Evolutionary conservation across 2,329 filamentous ascomycete genomes (phyloP).

Genomic region (Fusarium ambrosium): DNA sequence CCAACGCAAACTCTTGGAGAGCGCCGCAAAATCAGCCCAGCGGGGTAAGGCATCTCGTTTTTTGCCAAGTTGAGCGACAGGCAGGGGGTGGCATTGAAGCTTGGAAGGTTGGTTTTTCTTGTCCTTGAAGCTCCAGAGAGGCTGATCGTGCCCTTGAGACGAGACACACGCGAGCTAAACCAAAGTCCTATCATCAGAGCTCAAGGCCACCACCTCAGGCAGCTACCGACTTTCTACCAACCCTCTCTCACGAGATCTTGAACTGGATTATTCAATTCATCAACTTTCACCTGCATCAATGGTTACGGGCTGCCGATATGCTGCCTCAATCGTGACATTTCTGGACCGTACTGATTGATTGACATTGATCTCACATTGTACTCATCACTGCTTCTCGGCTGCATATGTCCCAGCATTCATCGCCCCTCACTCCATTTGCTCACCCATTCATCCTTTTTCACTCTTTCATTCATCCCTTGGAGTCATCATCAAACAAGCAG

Average conservation of each 20-base stretch:
- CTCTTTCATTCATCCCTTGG: not conserved
- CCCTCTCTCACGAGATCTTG: not conserved
- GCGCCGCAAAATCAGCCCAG: constrained; percentile 1
- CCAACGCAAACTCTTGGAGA: not conserved
- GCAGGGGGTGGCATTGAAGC: not conserved
- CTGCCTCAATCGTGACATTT: not conserved
- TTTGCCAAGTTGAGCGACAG: not conserved
- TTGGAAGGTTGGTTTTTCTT: not conserved
- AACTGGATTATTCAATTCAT: not conserved
- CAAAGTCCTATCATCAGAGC: not conserved
- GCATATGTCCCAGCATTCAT: not conserved
- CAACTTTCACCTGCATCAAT: not conserved
- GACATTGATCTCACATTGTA: not conserved
- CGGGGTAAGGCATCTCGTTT: not conserved
- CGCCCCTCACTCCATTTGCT: not conserved
- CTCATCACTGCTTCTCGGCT: not conserved
- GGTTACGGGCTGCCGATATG: not conserved
- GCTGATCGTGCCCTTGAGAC: not conserved
- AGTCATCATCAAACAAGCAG: not conserved
- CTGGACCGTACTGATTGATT: not conserved
- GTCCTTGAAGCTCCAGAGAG: not conserved
- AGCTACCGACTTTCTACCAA: not conserved
- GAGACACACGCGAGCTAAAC: not conserved
- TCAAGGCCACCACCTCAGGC: not conserved
- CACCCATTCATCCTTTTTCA: not conserved